Percentiles rank a stretch among this genome's conserved stretches.
phyloP scores from a whole-genome alignment of 78 protist species.

The Thecamonas trahens region DNA sequence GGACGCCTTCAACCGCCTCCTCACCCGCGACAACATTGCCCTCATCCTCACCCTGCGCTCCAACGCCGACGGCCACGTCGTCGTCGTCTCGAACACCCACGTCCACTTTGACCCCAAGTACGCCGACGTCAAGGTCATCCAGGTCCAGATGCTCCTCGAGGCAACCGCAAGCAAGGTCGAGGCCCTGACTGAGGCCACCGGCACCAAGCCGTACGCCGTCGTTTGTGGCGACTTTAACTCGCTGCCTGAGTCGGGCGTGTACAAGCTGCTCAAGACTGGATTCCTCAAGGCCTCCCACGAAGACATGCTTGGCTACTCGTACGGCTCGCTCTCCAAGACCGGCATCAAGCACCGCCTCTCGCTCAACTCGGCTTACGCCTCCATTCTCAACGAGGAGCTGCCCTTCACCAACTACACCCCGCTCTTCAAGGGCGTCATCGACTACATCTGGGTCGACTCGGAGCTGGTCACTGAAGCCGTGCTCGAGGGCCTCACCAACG shows the following conservation, averaged over 20 bases:
- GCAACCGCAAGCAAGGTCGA: too few relatives aligned
- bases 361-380: not conserved
- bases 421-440: conserved; percentile 9
- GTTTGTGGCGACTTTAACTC: conserved; percentile 40
- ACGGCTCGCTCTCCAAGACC: not conserved
- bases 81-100: conserved; percentile 30
- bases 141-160: conserved; percentile 8
- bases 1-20: conserved; percentile 15
- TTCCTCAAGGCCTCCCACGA: not conserved
- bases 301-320: not conserved
- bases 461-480: not conserved
- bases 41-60: conserved; percentile 2
- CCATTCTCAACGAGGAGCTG: not conserved
- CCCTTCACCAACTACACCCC: conserved; percentile 15
- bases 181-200: not conserved
- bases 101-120: conserved; percentile 32
- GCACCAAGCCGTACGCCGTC: not conserved
- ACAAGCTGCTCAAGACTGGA: conserved; percentile 13
- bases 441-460: conserved; percentile 14
- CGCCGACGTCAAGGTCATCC: conserved; percentile 39
- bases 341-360: not conserved
- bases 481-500: not conserved
- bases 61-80: not conserved
- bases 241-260: conserved; percentile 19
- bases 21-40: conserved; percentile 41